Evolutionary conservation across 2,329 filamentous ascomycete species (phyloP).

Genomic region (Colletotrichum orchidophilum): DNA sequence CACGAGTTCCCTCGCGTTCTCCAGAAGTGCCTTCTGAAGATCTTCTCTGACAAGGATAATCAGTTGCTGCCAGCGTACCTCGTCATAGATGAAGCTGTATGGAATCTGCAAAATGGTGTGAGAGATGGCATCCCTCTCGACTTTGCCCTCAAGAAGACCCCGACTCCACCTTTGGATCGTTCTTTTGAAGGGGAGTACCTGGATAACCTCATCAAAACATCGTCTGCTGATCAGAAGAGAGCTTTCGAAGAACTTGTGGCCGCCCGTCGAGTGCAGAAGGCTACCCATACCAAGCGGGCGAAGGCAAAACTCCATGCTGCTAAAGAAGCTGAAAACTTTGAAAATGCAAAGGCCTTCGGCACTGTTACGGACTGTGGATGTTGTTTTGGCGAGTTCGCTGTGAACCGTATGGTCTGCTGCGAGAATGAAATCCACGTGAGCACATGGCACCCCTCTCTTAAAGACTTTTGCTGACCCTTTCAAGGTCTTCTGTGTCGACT

Average conservation of each 20-base stretch:
- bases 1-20: conserved; percentile 47
- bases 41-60: conserved; percentile 38
- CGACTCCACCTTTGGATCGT: conserved; percentile 35
- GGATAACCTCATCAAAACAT: conserved; percentile 34
- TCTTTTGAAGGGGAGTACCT: conserved; percentile 36
- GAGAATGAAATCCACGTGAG: conserved; percentile 62
- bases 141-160: conserved; percentile 41
- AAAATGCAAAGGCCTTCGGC: conserved; percentile 55
- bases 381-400: conserved; percentile 74
- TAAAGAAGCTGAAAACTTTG: conserved; percentile 52
- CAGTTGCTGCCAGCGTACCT: conserved; percentile 48
- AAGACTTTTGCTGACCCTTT: not conserved
- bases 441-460: not conserved
- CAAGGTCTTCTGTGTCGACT: conserved; percentile 74
- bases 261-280: conserved; percentile 41
- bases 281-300: conserved; percentile 22
- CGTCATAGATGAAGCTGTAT: conserved; percentile 39
- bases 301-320: conserved; percentile 40
- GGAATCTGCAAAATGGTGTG: not conserved
- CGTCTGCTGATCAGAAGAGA: conserved; percentile 37
- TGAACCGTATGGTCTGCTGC: conserved; percentile 77
- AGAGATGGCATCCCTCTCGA: conserved; percentile 33
- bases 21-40: conserved; percentile 37
- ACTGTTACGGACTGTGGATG: conserved; percentile 75
- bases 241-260: conserved; percentile 51